Base-by-base conservation (phyloP, 176 grass and related monocot genomes). In the Oryza brachyantha region DNA sequence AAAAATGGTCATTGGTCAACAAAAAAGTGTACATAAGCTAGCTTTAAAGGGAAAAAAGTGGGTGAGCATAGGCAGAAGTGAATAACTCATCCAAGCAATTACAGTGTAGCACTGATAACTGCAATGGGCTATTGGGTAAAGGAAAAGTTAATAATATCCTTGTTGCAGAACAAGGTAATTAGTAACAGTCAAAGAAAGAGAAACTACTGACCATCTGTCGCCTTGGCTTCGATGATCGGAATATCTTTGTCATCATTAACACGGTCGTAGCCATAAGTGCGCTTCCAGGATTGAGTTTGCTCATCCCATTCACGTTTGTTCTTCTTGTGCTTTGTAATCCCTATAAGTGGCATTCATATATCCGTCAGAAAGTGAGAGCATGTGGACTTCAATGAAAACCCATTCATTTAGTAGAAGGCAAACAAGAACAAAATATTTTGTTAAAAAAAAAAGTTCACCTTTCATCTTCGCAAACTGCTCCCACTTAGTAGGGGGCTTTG, bases 401-500 rank as follows among this genome's bases (percentile, higher is more conserved):
- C 21, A 39, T 29, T 63, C 13, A 54, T 50, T 50, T 6, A 50
- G 16, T 48, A 10, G 55, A 24, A 19, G 50, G 35, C 8, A 37
- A 41, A 5, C n/a, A 36, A 42, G 10, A 40, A 76, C 16, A 29
- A 5, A 5, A 21, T 55, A n/a, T 55, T 9, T 3, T 54, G 50
- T 43, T 3, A 8, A 54, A 54, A 52, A n/a, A 22, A 5, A 6
- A 57, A 57, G 4, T 12, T 70, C 60, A 93, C 90, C 90, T 99
- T 99, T 99, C 16, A 61, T 66, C 32, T 93, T 83, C 3, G 96
- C 96, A 64, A 99, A 99, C 3, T 46, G 17, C 79, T 99, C 96
- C 92, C 96, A 99, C 65, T 99, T 99, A 8, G 96, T 99, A 68
- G 88, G 92, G 36, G 92, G 90, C 38, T 93, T 91, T 1, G 92